Evolutionary conservation across 495 filamentous ascomycete species (phyloP).

Genomic region (Cladorrhinum samala): DNA sequence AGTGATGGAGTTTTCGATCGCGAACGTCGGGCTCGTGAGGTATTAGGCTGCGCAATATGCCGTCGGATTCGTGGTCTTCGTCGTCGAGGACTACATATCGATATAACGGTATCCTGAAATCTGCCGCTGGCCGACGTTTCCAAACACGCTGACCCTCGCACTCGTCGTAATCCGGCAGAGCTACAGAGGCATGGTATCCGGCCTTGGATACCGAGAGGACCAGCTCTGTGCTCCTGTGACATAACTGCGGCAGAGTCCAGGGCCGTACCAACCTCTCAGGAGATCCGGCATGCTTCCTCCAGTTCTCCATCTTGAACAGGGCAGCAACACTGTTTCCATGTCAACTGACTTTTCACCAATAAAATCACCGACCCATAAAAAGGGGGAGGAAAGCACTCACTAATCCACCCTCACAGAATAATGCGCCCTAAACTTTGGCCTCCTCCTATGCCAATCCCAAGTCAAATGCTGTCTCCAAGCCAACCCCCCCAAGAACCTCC

Average conservation of each 20-base stretch:
- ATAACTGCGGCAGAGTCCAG: background rate
- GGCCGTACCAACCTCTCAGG: background rate
- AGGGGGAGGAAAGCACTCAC: constrained; percentile 18
- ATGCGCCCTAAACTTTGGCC: constrained; percentile 31
- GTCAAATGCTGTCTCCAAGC: constrained; percentile 33
- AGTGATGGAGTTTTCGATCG: too few species aligned
- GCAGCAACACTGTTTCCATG: constrained; percentile 4
- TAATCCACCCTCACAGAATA: constrained; percentile 33
- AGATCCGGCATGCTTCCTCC: background rate
- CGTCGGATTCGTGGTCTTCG: too few species aligned
- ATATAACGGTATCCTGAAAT: background rate
- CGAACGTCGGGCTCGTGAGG: too few species aligned
- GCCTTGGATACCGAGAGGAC: background rate
- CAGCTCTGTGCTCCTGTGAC: background rate
- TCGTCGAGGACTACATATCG: background rate
- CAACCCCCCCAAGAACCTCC: constrained; percentile 27
- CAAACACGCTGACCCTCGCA: background rate
- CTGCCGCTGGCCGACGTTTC: background rate
- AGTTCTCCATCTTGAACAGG: constrained; percentile 8
- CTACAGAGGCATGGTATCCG: background rate
- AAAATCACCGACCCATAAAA: background rate
- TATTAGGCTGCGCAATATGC: too few species aligned
- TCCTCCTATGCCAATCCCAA: constrained; percentile 28
- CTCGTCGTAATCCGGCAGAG: background rate
- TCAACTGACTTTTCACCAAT: background rate